Evolutionary conservation across 495 filamentous ascomycete species (phyloP).

Genomic region (Daldinia childiae): DNA sequence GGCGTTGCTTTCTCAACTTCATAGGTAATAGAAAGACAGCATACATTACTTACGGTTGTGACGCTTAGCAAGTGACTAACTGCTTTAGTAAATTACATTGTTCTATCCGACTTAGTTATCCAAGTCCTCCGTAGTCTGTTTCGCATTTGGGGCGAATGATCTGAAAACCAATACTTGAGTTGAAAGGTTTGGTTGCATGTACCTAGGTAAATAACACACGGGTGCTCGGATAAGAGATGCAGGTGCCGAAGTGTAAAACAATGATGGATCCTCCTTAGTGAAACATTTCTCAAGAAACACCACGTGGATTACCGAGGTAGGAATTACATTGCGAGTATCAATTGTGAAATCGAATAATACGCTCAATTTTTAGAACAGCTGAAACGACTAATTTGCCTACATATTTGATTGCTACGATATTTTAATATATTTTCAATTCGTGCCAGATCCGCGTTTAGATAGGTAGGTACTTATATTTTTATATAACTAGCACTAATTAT

Average conservation of each 20-base stretch:
- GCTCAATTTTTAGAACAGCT: neutral
- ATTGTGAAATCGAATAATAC: neutral
- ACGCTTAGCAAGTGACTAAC: neutral
- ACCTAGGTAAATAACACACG: neutral
- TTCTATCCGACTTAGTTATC: neutral
- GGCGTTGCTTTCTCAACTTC: conserved; percentile 17
- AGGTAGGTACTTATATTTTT: no score
- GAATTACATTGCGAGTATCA: conserved; percentile 6
- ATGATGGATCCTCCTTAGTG: conserved; percentile 4
- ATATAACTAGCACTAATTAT: no score
- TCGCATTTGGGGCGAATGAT: neutral
- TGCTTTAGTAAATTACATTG: neutral
- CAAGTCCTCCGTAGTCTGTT: neutral
- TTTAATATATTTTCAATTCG: no score
- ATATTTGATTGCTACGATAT: neutral
- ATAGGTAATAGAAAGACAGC: conserved; percentile 37
- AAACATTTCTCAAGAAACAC: conserved; percentile 21
- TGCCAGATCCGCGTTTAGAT: no score
- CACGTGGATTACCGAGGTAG: conserved; percentile 27
- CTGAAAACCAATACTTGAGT: neutral
- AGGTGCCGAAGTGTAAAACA: conserved; percentile 5
- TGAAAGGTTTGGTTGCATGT: neutral
- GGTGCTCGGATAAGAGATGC: neutral
- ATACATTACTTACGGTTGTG: neutral
- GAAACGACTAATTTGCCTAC: neutral